Conservation (phyloP, 768 basidiomycete genomes). For the Tulasnella sp. region DNA sequence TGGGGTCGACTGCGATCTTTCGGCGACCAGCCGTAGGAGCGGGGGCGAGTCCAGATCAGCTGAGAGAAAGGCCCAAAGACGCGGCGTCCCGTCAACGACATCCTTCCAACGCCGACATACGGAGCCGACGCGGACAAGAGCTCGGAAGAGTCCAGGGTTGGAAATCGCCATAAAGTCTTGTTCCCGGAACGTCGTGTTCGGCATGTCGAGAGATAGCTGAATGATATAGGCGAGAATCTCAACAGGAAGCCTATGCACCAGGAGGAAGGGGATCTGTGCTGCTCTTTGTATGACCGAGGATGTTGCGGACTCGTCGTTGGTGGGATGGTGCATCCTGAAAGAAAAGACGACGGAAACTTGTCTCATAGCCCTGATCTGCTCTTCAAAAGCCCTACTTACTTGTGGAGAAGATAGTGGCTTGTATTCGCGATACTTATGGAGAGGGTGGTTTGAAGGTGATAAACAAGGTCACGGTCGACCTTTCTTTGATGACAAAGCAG, state of each 20-base stretch:
- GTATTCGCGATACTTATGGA: too few relatives aligned
- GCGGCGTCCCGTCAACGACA: background rate
- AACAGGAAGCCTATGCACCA: too few relatives aligned
- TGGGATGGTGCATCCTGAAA: background rate
- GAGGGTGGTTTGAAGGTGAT: too few relatives aligned
- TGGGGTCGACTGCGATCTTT: background rate
- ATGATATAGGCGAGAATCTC: background rate
- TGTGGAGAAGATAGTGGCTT: too few relatives aligned
- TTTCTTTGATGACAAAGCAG: too few relatives aligned
- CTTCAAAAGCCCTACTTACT: too few relatives aligned
- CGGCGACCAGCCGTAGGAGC: background rate
- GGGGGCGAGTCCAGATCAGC: background rate
- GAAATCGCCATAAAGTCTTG: background rate
- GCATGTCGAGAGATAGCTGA: too few relatives aligned
- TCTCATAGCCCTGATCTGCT: too few relatives aligned
- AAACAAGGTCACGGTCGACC: too few relatives aligned
- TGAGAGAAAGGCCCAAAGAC: background rate
- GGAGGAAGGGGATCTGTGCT: constrained; percentile 22
- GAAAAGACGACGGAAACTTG: background rate
- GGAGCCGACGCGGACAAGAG: background rate
- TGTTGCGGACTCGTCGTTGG: background rate
- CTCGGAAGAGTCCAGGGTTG: background rate
- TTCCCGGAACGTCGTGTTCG: background rate
- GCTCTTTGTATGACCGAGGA: background rate
- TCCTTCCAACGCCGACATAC: background rate